Base-by-base conservation (phyloP, 2,329 filamentous ascomycete species). In the Pseudogymnoascus sp. region DNA sequence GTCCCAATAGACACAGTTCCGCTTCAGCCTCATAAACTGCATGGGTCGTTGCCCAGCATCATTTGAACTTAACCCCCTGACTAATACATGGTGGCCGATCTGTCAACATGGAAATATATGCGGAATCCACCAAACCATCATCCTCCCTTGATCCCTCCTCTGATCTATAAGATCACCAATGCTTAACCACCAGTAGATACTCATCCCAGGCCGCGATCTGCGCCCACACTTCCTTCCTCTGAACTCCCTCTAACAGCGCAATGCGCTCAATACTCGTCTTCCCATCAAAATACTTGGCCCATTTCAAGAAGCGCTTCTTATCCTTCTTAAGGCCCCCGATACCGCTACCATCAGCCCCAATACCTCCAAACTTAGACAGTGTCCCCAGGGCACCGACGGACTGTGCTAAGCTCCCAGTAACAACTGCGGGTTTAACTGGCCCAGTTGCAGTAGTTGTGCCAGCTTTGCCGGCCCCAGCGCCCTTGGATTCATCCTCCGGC, bases 211-310 rank as follows among this genome's bases (percentile, higher is more conserved):
- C 77, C 42, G 81, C 82, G 63, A 89, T 74, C 63, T 87, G 78
- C 57, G 83, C 82, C 79, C 89, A 92, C 12, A 91, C 82, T 69
- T 90, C 87, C 76, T 93, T 96, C 64, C 91, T 81, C 78, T 95
- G 96, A 77, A 96, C 83, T 5, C 90, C 89, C 76, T 97, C 91
- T 64, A 88, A 83, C n/a, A 95, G 78, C 1, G 89, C 85, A 68
- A 99, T 89, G 69, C 93, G 87, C 77, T 99, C 95, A 65, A 97
- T 80, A 2, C 93, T 88, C 71, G 89, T 87, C 64, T 82, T 83
- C 0, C 95, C 95, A 73, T 97, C 93, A 69, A 97, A 91, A 75
- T 97, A 95, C 74, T 89, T 91, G 70, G 87, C 83, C 69, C 96
- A 86, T 51, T 82, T 79, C 1, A 85, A 83, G 89, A 92, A 96